Evolutionary conservation across 2,329 filamentous ascomycete species (phyloP).

Genomic region (Geosmithia morbida): DNA sequence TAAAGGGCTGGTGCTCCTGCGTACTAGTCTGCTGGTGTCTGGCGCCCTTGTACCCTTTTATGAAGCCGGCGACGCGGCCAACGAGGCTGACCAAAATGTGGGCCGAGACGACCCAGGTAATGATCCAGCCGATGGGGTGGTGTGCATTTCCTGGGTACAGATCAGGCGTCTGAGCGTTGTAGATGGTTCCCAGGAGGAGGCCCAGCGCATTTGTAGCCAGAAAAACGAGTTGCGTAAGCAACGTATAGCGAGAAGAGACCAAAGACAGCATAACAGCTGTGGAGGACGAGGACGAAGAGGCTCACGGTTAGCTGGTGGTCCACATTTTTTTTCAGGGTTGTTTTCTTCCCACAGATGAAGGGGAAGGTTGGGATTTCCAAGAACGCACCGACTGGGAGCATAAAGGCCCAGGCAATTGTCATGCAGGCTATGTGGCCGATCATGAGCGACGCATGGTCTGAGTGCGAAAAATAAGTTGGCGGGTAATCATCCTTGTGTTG

Average conservation of each 20-base stretch:
- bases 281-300: not conserved
- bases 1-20: conserved; percentile 42
- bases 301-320: not conserved
- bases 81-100: conserved; percentile 59
- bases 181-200: conserved; percentile 50
- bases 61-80: conserved; percentile 33
- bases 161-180: conserved; percentile 71
- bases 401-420: conserved; percentile 56
- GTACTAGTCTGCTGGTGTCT: conserved; percentile 3
- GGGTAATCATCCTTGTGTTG: conserved; percentile 13
- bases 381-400: conserved; percentile 56
- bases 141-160: conserved; percentile 82
- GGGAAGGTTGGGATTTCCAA: not conserved
- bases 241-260: conserved; percentile 59
- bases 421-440: conserved; percentile 59
- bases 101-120: conserved; percentile 54
- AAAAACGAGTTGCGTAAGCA: conserved; percentile 56
- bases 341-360: not conserved
- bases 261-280: conserved; percentile 77
- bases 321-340: not conserved
- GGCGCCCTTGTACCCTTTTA: not conserved
- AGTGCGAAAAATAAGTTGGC: conserved; percentile 45
- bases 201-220: conserved; percentile 48
- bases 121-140: conserved; percentile 74
- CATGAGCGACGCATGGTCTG: conserved; percentile 39